phyloP scores from a whole-genome alignment of 2,329 filamentous ascomycete species.

The Dothistroma septosporum region DNA sequence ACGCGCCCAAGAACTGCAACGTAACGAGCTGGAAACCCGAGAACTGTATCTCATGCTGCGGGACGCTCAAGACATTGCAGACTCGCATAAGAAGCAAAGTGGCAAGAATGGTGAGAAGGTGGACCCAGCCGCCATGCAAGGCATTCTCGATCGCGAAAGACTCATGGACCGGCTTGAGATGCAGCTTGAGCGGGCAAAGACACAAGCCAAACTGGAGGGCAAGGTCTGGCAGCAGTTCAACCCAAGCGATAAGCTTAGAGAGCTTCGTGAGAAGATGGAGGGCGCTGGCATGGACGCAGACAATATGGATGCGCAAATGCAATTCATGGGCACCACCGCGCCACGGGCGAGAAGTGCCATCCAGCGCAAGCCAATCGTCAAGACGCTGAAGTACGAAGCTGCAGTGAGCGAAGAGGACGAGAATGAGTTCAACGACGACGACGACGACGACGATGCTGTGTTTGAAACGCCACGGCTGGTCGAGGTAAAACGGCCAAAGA shows the following conservation, averaged over 20 bases:
- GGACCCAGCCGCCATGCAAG: constrained; percentile 75
- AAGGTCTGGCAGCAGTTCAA: constrained; percentile 80
- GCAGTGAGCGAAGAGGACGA: constrained; percentile 36
- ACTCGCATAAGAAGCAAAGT: constrained; percentile 69
- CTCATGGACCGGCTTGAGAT: constrained; percentile 92
- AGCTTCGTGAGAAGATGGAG: constrained; percentile 94
- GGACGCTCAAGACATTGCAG: constrained; percentile 93
- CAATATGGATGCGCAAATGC: constrained; percentile 53
- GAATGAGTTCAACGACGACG: constrained; percentile 40
- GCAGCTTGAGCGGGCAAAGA: constrained; percentile 95
- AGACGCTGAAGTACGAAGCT: constrained; percentile 14
- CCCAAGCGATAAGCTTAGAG: constrained; percentile 86
- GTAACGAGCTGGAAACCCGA: constrained; percentile 91
- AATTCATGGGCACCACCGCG: constrained; percentile 55
- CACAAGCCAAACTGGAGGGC: constrained; percentile 93
- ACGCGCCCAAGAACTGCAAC: constrained; percentile 83
- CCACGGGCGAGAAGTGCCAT: constrained; percentile 40
- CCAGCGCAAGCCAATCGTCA: constrained; percentile 34
- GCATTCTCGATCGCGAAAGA: constrained; percentile 85
- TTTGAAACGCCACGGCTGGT: constrained; percentile 77
- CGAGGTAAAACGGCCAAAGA: constrained; percentile 69
- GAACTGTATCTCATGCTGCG: constrained; percentile 97
- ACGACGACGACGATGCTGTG: constrained; percentile 54
- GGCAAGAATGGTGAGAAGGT: constrained; percentile 53
- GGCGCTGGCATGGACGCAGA: constrained; percentile 45